A percentile compares a stretch with the other conserved stretches of the same genome.
Evolutionary conservation across 306 rosid species (phyloP).

Genomic region (Lathyrus oleraceus): DNA sequence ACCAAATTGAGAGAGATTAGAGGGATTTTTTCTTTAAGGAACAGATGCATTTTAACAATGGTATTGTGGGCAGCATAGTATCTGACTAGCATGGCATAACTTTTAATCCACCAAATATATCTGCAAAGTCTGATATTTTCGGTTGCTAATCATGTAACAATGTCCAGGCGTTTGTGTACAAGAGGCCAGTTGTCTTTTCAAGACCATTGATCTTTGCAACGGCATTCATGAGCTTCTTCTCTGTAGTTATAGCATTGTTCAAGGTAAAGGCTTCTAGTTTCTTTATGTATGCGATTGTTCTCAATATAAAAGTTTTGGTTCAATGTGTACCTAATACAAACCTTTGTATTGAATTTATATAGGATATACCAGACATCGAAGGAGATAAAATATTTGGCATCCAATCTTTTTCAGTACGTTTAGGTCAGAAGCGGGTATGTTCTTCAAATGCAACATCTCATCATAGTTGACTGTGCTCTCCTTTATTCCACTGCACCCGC

Average conservation of each 20-base stretch:
- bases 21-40: neutral
- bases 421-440: conserved; percentile 81
- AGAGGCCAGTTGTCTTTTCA: conserved; percentile 75
- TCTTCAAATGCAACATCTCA: conserved; percentile 30
- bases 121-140: conserved; percentile 28
- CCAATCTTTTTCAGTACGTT: conserved; percentile 79
- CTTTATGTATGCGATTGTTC: conserved; percentile 1
- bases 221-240: conserved; percentile 98
- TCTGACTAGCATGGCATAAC: conserved; percentile 4
- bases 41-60: conserved; percentile 2
- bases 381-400: conserved; percentile 86
- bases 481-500: conserved; percentile 7
- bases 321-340: conserved; percentile 11
- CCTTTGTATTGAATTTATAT: conserved; percentile 26
- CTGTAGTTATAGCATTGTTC: conserved; percentile 91
- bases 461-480: conserved; percentile 16
- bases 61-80: conserved; percentile 14
- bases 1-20: neutral
- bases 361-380: conserved; percentile 98
- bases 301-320: conserved; percentile 27
- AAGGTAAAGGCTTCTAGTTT: conserved; percentile 61
- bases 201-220: conserved; percentile 83
- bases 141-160: conserved; percentile 37
- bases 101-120: conserved; percentile 14
- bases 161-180: conserved; percentile 80